A percentile compares a stretch with the other conserved stretches of the same genome.
Evolutionary conservation across 192 early-diverging fungal genomes (phyloP).

Genomic region (Gamsiella multidivaricata): DNA sequence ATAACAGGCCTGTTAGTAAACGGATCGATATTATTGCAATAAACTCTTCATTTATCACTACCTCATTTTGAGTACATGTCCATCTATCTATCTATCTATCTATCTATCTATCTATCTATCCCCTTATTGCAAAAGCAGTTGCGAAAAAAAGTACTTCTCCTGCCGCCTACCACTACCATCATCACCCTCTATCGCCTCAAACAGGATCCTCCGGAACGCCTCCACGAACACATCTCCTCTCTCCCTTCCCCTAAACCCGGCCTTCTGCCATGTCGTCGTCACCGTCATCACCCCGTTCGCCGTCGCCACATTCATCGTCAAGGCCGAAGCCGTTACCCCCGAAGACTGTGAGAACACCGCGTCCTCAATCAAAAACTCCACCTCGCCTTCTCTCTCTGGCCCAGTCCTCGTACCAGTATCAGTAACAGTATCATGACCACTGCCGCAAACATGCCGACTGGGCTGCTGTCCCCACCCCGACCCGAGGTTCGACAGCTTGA

Average conservation of each 20-base stretch:
- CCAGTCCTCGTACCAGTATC: no score
- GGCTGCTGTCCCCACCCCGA: slow-evolving; percentile 28
- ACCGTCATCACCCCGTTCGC: slow-evolving; percentile 19
- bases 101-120: no score
- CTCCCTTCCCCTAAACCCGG: slow-evolving; percentile 28
- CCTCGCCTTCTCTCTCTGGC: not conserved
- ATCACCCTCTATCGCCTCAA: slow-evolving; percentile 24
- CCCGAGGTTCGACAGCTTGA: slow-evolving; percentile 49
- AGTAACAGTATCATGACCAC: no score
- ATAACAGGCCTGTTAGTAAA: no score
- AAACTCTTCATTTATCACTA: no score
- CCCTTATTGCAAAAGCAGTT: no score
- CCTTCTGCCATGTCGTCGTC: slow-evolving; percentile 39
- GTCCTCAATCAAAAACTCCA: slow-evolving; percentile 4
- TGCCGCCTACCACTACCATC: no score
- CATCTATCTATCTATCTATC: no score
- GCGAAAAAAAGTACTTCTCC: no score
- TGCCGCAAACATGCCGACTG: no score
- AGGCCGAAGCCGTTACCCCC: slow-evolving; percentile 42
- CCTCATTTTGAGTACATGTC: no score
- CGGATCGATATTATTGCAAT: no score
- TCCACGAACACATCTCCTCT: slow-evolving; percentile 20
- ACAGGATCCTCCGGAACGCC: slow-evolving; percentile 31
- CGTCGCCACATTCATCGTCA: slow-evolving; percentile 42
- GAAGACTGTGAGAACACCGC: slow-evolving; percentile 45